Base-by-base conservation (phyloP, 306 rosid species). In the Cucurbita ficifolia region DNA sequence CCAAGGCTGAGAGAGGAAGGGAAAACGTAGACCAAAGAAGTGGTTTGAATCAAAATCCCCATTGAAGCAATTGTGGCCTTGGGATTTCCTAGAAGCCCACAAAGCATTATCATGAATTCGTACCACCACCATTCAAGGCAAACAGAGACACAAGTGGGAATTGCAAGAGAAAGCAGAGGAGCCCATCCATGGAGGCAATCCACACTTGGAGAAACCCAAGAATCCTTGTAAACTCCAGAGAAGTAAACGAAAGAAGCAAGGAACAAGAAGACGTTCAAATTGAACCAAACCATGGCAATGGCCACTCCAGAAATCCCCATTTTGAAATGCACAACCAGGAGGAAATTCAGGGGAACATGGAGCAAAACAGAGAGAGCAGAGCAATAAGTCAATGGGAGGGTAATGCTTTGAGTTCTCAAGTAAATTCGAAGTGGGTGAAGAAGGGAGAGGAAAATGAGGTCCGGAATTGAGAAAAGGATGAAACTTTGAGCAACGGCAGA, bases 81-180 rank as follows among this genome's bases (percentile, higher is more conserved):
- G 1, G 99, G 99, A 40, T 95, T 89, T 5, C 49, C 73, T 4
- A 95, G 76, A 3, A 95, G 85, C 0, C 99, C 99, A 58, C 99
- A 95, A 6, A 95, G 76, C 75, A 95, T 68, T 40, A 91, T 91
- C 97, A 95, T 91, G 74, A 95, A 76, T 63, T 95, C 99, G 39
- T 95, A 95, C 99, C 99, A 95, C 99, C 99, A 95, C 99, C 99
- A 95, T 39, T 95, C 99, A 4, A 95, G 82, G 74, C 99, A 95
- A 16, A 95, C 99, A 0, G 99, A 95, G 11, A 89, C 82, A 11
- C 99, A 95, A n/a, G 91, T 88, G 2, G 99, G 99, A 33, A 95
- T 46, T 0, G 97, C 86, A 6, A 95, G 84, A 10, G 91, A 77
- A 7, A 95, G 90, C 19, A 95, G 50, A 5, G 89, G 81, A 0